phyloP scores from a whole-genome alignment of 2,329 filamentous ascomycete species.

The Colletotrichum sp. region DNA sequence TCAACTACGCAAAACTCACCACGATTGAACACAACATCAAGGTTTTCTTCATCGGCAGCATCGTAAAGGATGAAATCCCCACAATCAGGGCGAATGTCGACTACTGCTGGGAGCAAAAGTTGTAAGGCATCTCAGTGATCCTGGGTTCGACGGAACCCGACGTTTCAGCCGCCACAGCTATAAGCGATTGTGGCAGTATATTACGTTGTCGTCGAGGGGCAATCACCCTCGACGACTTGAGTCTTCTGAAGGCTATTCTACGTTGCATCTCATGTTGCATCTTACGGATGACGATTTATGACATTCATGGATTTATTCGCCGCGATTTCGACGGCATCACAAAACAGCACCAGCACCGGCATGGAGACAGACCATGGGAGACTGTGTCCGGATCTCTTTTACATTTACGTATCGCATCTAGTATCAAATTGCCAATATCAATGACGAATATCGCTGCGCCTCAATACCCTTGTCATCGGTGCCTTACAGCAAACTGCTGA shows the following conservation, averaged over 20 bases:
- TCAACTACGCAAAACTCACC: conserved; percentile 62
- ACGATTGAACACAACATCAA: conserved; percentile 63
- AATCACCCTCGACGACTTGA: neutral
- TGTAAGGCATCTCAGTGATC: neutral
- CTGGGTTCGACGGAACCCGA: neutral
- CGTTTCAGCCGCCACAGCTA: neutral
- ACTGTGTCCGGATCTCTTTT: neutral
- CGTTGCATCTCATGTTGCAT: neutral
- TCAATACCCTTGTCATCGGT: neutral
- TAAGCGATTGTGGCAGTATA: neutral
- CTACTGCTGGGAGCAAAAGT: conserved; percentile 53
- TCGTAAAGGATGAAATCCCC: conserved; percentile 43
- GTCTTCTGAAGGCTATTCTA: neutral
- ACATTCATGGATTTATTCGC: neutral
- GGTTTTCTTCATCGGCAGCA: conserved; percentile 61
- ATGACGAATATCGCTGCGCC: neutral
- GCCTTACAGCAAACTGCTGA: neutral
- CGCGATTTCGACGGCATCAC: neutral
- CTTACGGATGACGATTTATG: neutral
- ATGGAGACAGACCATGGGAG: conserved; percentile 1
- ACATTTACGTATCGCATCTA: neutral
- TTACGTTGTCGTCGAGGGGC: neutral
- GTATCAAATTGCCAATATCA: neutral
- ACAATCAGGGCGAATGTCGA: conserved; percentile 51
- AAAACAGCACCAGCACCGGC: neutral